Conservation (phyloP, 2,329 filamentous ascomycete species). For the Aureobasidium subglaciale region DNA sequence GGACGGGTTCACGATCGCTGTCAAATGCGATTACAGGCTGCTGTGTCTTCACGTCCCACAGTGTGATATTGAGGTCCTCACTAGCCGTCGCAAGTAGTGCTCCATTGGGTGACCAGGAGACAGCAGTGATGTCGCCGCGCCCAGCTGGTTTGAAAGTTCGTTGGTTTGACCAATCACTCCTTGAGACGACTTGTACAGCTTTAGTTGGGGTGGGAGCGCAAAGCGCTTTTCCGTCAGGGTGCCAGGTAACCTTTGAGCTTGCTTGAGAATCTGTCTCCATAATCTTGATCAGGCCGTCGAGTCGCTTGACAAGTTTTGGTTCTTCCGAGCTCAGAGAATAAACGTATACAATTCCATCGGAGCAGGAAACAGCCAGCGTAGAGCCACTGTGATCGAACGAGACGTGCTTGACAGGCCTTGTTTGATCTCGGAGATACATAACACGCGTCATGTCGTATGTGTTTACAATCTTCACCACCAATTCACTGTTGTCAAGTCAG, state of each 20-base stretch:
- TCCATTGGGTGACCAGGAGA: constrained; percentile 93
- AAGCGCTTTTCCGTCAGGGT: constrained; percentile 89
- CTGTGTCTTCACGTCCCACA: constrained; percentile 91
- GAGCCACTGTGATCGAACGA: constrained; percentile 76
- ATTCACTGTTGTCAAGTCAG: constrained; percentile 49
- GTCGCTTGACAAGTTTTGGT: constrained; percentile 71
- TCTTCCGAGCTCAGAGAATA: constrained; percentile 75
- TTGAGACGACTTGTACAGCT: constrained; percentile 84
- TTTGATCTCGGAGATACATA: constrained; percentile 73
- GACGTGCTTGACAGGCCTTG: constrained; percentile 82
- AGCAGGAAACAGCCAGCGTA: constrained; percentile 72
- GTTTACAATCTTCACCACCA: constrained; percentile 83
- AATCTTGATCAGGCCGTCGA: constrained; percentile 77
- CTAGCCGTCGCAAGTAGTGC: constrained; percentile 66
- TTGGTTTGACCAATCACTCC: constrained; percentile 82
- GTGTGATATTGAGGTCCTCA: constrained; percentile 55
- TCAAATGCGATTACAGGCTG: constrained; percentile 70
- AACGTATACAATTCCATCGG: constrained; percentile 82
- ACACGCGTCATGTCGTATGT: constrained; percentile 70
- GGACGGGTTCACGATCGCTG: constrained; percentile 64
- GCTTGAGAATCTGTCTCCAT: constrained; percentile 71
- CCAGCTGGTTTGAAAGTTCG: constrained; percentile 72
- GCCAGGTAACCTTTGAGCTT: constrained; percentile 74
- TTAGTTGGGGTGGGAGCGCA: constrained; percentile 71
- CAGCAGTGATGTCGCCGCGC: constrained; percentile 72